phyloP scores from a whole-genome alignment of 73 alveolate genomes.

The Paramecium bursaria region DNA sequence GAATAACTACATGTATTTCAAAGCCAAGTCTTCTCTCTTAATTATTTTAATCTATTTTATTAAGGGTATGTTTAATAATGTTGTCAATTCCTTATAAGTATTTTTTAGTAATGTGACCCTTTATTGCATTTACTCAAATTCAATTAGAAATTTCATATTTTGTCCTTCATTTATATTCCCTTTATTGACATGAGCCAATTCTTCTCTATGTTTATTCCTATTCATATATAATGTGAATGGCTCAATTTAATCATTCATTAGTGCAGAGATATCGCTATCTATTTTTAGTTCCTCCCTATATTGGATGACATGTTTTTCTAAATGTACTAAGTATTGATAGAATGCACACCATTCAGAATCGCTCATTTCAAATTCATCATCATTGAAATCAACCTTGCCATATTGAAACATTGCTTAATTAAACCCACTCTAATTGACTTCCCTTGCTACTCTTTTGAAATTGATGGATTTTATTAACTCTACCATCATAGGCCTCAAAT shows the following conservation, averaged over 20 bases:
- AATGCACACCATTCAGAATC: constrained; percentile 52
- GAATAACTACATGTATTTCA: constrained; percentile 5
- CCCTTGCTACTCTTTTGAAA: constrained; percentile 41
- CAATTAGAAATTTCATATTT: no score
- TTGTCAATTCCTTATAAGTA: not conserved
- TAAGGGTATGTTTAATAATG: not conserved
- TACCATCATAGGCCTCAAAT: constrained; percentile 31
- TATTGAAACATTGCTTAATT: constrained; percentile 34
- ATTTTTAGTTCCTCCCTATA: not conserved
- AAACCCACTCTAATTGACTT: constrained; percentile 6
- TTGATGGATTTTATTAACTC: constrained; percentile 24
- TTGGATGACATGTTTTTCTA: not conserved
- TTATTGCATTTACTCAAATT: no score
- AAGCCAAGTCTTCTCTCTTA: not conserved
- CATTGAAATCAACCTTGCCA: constrained; percentile 28
- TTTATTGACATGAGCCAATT: not conserved
- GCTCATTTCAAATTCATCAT: not conserved
- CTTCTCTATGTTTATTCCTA: not conserved
- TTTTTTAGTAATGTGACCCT: not conserved
- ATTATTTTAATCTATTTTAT: constrained; percentile 32
- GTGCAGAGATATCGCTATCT: not conserved
- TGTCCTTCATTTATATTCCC: not conserved
- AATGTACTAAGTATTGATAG: constrained; percentile 40
- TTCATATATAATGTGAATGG: not conserved
- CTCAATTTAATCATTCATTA: constrained; percentile 16